Conservation (phyloP, 495 filamentous ascomycete genomes). For the Penicillium pancosmium region DNA sequence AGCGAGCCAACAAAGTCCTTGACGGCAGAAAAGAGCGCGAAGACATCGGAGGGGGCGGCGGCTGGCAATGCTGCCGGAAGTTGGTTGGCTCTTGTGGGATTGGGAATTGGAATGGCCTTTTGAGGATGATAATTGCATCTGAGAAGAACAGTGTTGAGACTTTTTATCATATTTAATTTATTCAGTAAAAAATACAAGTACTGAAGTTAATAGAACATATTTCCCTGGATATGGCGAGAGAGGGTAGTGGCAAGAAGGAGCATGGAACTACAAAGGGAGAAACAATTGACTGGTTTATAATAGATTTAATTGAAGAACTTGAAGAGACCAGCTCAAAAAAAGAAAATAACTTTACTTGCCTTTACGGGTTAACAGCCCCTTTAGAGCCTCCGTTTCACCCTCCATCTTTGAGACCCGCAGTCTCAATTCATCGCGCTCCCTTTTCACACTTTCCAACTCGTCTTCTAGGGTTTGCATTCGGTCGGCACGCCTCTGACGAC, state of each 20-base stretch:
- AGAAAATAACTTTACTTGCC: constrained; percentile 17
- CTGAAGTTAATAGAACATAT: background rate
- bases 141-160: too few relatives aligned
- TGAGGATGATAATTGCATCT: background rate
- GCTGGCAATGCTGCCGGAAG: constrained; percentile 14
- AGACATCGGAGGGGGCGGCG: constrained; percentile 18
- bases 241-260: background rate
- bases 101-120: constrained; percentile 20
- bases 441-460: constrained; percentile 58
- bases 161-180: too few relatives aligned
- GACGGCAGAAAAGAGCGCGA: constrained; percentile 10
- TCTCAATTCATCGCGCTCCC: constrained; percentile 67
- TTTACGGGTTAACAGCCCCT: constrained; percentile 33
- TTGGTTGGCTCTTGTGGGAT: constrained; percentile 26
- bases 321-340: constrained; percentile 19
- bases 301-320: constrained; percentile 6
- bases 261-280: background rate
- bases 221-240: background rate
- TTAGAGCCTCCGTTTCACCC: constrained; percentile 56
- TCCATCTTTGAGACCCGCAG: constrained; percentile 64
- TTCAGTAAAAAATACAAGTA: constrained; percentile 1
- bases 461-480: constrained; percentile 64
- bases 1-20: constrained; percentile 16
- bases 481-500: constrained; percentile 70
- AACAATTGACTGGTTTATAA: constrained; percentile 1